phyloP scores from a whole-genome alignment of 805 yeast genomes.

The Yamadazyma paraphyllophila region DNA sequence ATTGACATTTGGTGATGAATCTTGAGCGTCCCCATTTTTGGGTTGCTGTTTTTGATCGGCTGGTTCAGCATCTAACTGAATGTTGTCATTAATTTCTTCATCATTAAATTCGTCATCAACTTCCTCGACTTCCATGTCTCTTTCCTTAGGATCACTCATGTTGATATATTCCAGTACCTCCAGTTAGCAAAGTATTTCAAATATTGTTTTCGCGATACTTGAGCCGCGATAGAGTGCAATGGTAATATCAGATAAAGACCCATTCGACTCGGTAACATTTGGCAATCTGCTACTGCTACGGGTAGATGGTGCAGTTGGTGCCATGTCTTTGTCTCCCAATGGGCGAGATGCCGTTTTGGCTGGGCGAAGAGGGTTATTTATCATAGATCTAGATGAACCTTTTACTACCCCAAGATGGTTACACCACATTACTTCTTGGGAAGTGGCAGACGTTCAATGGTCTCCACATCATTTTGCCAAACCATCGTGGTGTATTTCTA shows the following conservation, averaged over 20 bases:
- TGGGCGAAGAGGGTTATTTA: constrained; percentile 73
- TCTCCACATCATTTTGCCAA: constrained; percentile 78
- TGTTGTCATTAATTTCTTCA: constrained; percentile 14
- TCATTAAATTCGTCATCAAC: constrained; percentile 26
- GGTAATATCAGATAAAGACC: constrained; percentile 15
- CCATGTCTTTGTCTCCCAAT: constrained; percentile 84
- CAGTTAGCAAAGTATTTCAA: background rate
- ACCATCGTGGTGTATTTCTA: constrained; percentile 89
- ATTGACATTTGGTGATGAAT: constrained; percentile 9
- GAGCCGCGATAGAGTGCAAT: background rate
- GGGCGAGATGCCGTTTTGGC: constrained; percentile 95
- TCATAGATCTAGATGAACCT: constrained; percentile 94
- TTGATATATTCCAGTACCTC: background rate
- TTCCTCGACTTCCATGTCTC: constrained; percentile 15
- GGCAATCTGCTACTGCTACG: constrained; percentile 78
- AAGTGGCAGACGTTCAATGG: constrained; percentile 99
- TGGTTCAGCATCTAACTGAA: background rate
- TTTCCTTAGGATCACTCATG: background rate
- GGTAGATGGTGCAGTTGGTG: constrained; percentile 89
- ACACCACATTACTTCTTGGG: constrained; percentile 92
- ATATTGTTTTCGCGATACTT: background rate
- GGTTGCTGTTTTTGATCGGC: background rate
- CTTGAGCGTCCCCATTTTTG: constrained; percentile 3
- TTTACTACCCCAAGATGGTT: constrained; percentile 93
- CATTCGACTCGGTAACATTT: constrained; percentile 55